Evolutionary conservation across 208 protist genomes (phyloP).

Genomic region (Strigomonas culicis): DNA sequence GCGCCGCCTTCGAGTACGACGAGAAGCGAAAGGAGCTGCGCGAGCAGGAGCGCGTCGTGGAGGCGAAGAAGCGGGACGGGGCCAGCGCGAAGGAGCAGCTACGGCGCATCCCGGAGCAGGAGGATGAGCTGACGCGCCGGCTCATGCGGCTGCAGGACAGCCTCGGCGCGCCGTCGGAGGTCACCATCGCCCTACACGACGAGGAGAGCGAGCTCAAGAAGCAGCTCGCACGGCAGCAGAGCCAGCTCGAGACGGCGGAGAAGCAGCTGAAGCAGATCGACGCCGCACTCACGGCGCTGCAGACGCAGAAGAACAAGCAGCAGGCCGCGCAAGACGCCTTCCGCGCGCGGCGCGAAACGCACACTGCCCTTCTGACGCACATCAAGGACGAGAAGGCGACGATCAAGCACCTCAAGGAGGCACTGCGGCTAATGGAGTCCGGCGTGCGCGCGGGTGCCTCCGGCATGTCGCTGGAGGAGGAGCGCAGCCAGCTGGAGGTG

Average conservation of each 20-base stretch:
- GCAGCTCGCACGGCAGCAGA: conserved; percentile 41
- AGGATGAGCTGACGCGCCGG: conserved; percentile 51
- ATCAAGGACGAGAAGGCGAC: conserved; percentile 45
- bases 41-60: conserved; percentile 17
- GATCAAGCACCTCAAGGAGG: conserved; percentile 60
- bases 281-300: conserved; percentile 30
- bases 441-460: conserved; percentile 75
- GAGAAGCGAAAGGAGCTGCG: conserved; percentile 30
- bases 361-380: conserved; percentile 37
- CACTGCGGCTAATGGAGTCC: conserved; percentile 66
- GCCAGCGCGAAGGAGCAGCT: conserved; percentile 48
- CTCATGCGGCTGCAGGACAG: conserved; percentile 53
- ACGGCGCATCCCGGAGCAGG: conserved; percentile 33
- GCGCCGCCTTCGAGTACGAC: conserved; percentile 72
- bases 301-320: conserved; percentile 52
- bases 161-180: conserved; percentile 46
- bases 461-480: conserved; percentile 77
- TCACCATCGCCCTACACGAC: conserved; percentile 51
- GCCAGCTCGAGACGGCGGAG: conserved; percentile 29
- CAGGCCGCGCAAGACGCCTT: conserved; percentile 39
- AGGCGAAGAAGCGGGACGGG: conserved; percentile 17
- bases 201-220: conserved; percentile 63
- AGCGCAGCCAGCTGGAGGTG: conserved; percentile 58
- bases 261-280: conserved; percentile 53
- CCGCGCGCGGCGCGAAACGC: conserved; percentile 27